phyloP scores from a whole-genome alignment of 345 rosid genomes.

The Mallotus nudiflorus region DNA sequence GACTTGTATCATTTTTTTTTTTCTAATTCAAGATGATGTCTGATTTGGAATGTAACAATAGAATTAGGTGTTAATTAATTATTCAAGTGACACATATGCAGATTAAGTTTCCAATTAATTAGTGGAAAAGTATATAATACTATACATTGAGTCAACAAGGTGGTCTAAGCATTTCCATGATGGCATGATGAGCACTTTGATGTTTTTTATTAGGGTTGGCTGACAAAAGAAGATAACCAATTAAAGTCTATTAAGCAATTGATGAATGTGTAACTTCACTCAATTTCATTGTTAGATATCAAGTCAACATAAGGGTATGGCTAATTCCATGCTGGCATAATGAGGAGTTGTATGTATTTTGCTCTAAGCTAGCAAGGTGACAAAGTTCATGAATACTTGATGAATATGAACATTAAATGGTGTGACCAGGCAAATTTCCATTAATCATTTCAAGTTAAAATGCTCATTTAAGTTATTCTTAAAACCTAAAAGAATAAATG shows the following conservation, averaged over 20 bases:
- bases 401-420: constrained; percentile 1
- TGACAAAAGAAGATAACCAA: neutral
- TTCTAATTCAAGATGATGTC: neutral
- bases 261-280: neutral
- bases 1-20: neutral
- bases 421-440: neutral
- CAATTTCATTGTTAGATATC: neutral
- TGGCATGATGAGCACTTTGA: constrained; percentile 6
- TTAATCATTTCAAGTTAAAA: neutral
- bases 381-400: neutral
- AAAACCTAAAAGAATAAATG: no score
- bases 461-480: no score
- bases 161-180: neutral
- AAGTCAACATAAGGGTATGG: constrained; percentile 1
- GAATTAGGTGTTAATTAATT: no score
- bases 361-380: neutral
- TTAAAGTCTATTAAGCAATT: constrained; percentile 5
- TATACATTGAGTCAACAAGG: neutral
- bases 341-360: neutral
- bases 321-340: constrained; percentile 5
- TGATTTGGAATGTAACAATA: neutral
- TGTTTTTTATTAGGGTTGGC: neutral
- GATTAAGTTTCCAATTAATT: no score
- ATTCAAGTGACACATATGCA: no score
- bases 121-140: no score